Base-by-base conservation (phyloP, 169 alveolate genomes). In the Eimeria maxima region DNA sequence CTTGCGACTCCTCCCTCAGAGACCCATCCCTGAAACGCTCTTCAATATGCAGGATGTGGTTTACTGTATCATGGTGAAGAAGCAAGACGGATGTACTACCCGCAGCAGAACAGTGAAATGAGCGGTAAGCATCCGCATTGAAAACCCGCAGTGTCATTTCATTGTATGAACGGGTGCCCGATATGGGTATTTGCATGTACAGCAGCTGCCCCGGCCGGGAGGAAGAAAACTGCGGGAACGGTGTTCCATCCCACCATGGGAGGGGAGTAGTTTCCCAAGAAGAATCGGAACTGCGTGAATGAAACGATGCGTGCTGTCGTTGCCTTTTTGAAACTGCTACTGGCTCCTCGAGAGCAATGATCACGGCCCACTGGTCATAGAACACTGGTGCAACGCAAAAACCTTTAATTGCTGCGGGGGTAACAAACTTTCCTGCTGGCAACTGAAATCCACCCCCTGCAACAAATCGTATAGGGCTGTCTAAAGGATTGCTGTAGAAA, bases 71-170 rank as follows among this genome's bases (percentile, higher is more conserved):
- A 55, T 86, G 93, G 5, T 86, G 93, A 60, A 86, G 80, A 63
- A 86, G 93, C 93, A 86, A 71, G 47, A 86, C 93, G 44, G 93
- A 86, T 20, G 93, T 60, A 47, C 93, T 86, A 16, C 93, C 93
- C 42, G 93, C 93, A 63, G 93, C 81, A 60, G 93, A 86, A 24
- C 93, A 86, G 81, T 86, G 93, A 60, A 86, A 86, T 55, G 93
- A 86, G 22, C 93, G 93, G 80, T 60, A 86, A 16, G 93, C 45
- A 71, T 63, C 63, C 7, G 93, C 93, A 63, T 86, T 86, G 93
- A 86, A 86, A 44, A 86, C 81, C 42, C 50, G 76, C 38, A 86
- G 29, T n/a, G 93, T 86, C 63, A 86, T 55, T 86, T 86, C 93
- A 38, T 86, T 86, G 81, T 86, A 86, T 20, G 93, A 86, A 13